phyloP scores from a whole-genome alignment of 139 green algal genomes.

The Coelastrella sp. region DNA sequence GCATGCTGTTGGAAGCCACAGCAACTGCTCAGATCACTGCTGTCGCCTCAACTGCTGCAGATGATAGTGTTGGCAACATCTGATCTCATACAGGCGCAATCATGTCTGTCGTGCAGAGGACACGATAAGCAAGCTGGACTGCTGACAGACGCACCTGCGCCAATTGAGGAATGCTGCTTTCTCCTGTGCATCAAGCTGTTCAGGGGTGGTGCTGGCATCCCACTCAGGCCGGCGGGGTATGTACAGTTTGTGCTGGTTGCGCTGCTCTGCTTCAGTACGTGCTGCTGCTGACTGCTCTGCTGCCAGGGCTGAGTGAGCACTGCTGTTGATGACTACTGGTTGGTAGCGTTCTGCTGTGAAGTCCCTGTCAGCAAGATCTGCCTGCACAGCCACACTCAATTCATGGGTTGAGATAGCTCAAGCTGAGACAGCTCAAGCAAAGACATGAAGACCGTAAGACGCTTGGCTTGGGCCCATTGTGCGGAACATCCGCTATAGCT shows the following conservation, averaged over 20 bases:
- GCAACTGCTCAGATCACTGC: too few species aligned
- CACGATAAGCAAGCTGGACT: neutral
- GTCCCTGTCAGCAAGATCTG: conserved; percentile 87
- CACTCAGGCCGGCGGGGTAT: conserved; percentile 78
- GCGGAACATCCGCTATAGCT: too few species aligned
- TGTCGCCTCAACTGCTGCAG: neutral
- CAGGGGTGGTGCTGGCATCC: conserved; percentile 74
- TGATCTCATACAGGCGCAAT: too few species aligned
- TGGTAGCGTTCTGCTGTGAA: conserved; percentile 86
- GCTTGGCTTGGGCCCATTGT: too few species aligned
- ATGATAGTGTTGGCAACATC: too few species aligned
- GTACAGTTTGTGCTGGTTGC: conserved; percentile 31
- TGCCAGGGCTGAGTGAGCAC: conserved; percentile 46
- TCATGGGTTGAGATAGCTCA: neutral
- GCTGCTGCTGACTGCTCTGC: conserved; percentile 53
- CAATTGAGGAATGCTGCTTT: conserved; percentile 88
- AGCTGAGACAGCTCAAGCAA: neutral
- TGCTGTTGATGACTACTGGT: conserved; percentile 73
- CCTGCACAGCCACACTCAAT: conserved; percentile 58
- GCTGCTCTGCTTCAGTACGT: conserved; percentile 62
- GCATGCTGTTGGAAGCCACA: too few species aligned
- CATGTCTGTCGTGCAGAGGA: neutral
- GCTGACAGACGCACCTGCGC: conserved; percentile 73
- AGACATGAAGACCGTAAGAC: neutral
- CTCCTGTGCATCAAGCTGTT: conserved; percentile 86